phyloP scores from a whole-genome alignment of 768 basidiomycete species.

The Suillus alpinus region DNA sequence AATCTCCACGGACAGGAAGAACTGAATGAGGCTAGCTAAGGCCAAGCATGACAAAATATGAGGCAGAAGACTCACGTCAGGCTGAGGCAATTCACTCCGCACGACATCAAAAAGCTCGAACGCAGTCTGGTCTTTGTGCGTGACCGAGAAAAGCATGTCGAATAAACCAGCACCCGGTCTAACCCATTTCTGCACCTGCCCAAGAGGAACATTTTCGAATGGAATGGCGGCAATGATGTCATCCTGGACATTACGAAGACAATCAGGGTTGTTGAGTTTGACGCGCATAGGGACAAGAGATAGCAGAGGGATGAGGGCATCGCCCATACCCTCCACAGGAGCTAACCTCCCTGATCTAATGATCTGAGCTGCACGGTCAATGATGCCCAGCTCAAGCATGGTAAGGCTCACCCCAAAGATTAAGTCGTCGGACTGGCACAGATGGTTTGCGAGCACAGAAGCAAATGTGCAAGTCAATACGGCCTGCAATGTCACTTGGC shows the following conservation, averaged over 20 bases:
- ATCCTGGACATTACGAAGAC: slow-evolving; percentile 21
- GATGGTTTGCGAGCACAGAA: slow-evolving; percentile 19
- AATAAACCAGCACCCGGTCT: slow-evolving; percentile 21
- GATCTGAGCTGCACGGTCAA: slow-evolving; percentile 14
- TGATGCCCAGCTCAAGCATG: background rate
- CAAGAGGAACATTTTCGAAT: slow-evolving; percentile 31
- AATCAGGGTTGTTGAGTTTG: slow-evolving; percentile 11
- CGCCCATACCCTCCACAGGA: slow-evolving; percentile 22
- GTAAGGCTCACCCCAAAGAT: slow-evolving; percentile 29
- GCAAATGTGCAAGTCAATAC: slow-evolving; percentile 27
- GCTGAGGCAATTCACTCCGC: slow-evolving; percentile 29
- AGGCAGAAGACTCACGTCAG: slow-evolving; percentile 23
- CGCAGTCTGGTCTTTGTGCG: slow-evolving; percentile 18
- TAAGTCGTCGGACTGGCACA: slow-evolving; percentile 25
- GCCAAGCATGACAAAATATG: background rate
- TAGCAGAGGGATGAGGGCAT: slow-evolving; percentile 24
- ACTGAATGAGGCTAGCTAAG: slow-evolving; percentile 10
- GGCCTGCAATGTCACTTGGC: slow-evolving; percentile 32
- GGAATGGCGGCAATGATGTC: slow-evolving; percentile 26
- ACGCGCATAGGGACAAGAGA: slow-evolving; percentile 29
- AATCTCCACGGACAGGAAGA: slow-evolving; percentile 24
- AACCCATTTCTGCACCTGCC: slow-evolving; percentile 30
- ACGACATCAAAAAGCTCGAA: slow-evolving; percentile 22
- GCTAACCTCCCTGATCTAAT: slow-evolving; percentile 30
- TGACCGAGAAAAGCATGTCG: slow-evolving; percentile 31